These are phyloP conservation scores for Tricholoma bakamatsutake DNA, from an alignment of 768 basidiomycete species.

Conservation along the genomic window DNA sequence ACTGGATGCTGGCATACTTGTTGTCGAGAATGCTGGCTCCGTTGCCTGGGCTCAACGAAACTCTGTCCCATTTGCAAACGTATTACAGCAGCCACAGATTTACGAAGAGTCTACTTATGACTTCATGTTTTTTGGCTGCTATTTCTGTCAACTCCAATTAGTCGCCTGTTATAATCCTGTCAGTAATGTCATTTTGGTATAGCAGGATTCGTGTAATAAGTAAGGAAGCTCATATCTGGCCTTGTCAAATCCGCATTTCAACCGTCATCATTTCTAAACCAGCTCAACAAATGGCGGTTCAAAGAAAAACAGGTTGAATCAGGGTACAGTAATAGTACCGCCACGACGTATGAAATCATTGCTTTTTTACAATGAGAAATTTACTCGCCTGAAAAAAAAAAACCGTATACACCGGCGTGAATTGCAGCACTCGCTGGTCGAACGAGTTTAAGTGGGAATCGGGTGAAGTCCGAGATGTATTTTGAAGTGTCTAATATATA, in stretches of 20 bases:
- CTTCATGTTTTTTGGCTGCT: constrained; percentile 1
- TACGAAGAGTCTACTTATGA: constrained; percentile 71
- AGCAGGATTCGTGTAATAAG: not conserved
- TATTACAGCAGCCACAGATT: constrained; percentile 70
- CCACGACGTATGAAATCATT: constrained; percentile 68
- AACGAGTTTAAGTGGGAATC: not conserved
- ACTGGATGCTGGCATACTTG: constrained; percentile 89
- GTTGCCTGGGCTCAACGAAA: constrained; percentile 77
- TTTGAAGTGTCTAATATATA: constrained; percentile 17
- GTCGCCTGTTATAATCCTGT: not conserved
- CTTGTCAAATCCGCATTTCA: constrained; percentile 63
- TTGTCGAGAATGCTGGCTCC: constrained; percentile 77
- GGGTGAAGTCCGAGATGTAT: constrained; percentile 11
- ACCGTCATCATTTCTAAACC: constrained; percentile 40
- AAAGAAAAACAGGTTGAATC: constrained; percentile 24
- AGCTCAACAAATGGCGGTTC: constrained; percentile 41
- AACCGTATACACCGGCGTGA: not conserved
- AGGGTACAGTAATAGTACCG: constrained; percentile 40
- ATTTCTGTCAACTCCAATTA: not conserved
- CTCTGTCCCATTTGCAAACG: constrained; percentile 86
- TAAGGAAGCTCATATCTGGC: constrained; percentile 77
- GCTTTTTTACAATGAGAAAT: constrained; percentile 11
- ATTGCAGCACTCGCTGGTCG: not conserved
- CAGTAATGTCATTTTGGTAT: not conserved
- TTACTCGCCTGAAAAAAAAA: constrained; percentile 11